Conservation (phyloP, 2,329 filamentous ascomycete genomes). For the Paramyrothecium sp. region DNA sequence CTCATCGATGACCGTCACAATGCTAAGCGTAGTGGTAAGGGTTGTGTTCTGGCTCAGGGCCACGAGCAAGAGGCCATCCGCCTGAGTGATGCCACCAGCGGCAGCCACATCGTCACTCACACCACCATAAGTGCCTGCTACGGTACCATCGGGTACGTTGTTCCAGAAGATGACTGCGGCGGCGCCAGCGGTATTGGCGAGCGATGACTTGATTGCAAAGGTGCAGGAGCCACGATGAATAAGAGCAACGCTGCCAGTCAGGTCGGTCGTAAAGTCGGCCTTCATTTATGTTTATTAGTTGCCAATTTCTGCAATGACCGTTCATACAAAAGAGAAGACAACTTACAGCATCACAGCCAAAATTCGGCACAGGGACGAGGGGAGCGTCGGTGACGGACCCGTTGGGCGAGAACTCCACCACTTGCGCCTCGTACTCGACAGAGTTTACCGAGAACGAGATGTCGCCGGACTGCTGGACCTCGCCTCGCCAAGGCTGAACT, state of each 20-base stretch:
- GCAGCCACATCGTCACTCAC: constrained; percentile 42
- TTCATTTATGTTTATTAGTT: too few species aligned
- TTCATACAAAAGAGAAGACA: background rate
- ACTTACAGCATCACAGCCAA: constrained; percentile 42
- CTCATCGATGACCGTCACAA: constrained; percentile 43
- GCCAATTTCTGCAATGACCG: background rate
- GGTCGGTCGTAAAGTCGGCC: constrained; percentile 45
- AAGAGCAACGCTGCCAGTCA: constrained; percentile 52
- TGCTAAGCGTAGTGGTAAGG: constrained; percentile 24
- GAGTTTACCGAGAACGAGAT: constrained; percentile 17
- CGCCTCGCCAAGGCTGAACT: constrained; percentile 25
- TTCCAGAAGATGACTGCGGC: constrained; percentile 56
- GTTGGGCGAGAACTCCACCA: constrained; percentile 34
- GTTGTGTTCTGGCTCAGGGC: constrained; percentile 18
- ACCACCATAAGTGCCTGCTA: constrained; percentile 51
- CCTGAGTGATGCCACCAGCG: constrained; percentile 45
- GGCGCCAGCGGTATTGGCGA: constrained; percentile 54
- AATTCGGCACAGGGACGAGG: constrained; percentile 41
- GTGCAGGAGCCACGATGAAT: constrained; percentile 54
- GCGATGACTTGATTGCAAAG: constrained; percentile 53
- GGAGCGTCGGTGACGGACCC: constrained; percentile 31
- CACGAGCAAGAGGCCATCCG: constrained; percentile 31
- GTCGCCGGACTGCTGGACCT: constrained; percentile 17
- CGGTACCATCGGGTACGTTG: constrained; percentile 42
- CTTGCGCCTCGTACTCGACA: constrained; percentile 14